Percentiles rank a stretch among this genome's conserved stretches.
Conservation (phyloP, 805 yeast species). For the Candida adriatica region DNA sequence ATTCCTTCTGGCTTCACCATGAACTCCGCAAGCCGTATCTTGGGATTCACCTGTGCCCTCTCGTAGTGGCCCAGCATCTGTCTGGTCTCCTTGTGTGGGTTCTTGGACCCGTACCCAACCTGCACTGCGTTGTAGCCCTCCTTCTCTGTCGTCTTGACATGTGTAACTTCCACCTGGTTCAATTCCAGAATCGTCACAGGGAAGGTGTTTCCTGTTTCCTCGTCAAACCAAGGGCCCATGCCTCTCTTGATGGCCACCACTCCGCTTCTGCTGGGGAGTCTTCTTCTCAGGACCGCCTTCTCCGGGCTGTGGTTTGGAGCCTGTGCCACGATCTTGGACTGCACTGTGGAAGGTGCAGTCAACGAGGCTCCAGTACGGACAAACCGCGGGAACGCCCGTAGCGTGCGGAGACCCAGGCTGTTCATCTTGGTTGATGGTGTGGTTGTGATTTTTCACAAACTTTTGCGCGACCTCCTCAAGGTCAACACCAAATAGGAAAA, state of each 20-base stretch:
- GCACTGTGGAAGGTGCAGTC: slow-evolving; percentile 29
- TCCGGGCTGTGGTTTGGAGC: slow-evolving; percentile 60
- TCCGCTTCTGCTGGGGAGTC: slow-evolving; percentile 76
- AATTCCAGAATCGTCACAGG: slow-evolving; percentile 88
- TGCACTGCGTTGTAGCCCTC: slow-evolving; percentile 85
- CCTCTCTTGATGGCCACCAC: slow-evolving; percentile 79
- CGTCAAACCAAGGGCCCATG: slow-evolving; percentile 79
- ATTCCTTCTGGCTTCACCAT: slow-evolving; percentile 64
- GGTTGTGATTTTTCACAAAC: no score
- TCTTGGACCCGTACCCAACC: slow-evolving; percentile 74
- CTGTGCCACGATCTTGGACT: slow-evolving; percentile 31
- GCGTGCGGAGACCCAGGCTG: no score
- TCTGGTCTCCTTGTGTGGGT: slow-evolving; percentile 54
- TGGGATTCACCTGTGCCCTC: slow-evolving; percentile 79
- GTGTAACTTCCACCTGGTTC: slow-evolving; percentile 80
- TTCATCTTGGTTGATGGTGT: no score
- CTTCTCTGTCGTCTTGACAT: slow-evolving; percentile 58
- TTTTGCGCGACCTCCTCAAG: no score
- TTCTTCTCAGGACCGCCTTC: slow-evolving; percentile 62
- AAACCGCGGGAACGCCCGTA: slow-evolving; percentile 19
- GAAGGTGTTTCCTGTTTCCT: slow-evolving; percentile 53
- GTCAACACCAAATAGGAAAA: no score
- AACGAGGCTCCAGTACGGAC: slow-evolving; percentile 30
- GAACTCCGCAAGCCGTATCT: slow-evolving; percentile 68
- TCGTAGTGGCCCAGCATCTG: slow-evolving; percentile 71